Evolutionary conservation across 768 basidiomycete genomes (phyloP).

Genomic region (Rhodotorula babjevae): DNA sequence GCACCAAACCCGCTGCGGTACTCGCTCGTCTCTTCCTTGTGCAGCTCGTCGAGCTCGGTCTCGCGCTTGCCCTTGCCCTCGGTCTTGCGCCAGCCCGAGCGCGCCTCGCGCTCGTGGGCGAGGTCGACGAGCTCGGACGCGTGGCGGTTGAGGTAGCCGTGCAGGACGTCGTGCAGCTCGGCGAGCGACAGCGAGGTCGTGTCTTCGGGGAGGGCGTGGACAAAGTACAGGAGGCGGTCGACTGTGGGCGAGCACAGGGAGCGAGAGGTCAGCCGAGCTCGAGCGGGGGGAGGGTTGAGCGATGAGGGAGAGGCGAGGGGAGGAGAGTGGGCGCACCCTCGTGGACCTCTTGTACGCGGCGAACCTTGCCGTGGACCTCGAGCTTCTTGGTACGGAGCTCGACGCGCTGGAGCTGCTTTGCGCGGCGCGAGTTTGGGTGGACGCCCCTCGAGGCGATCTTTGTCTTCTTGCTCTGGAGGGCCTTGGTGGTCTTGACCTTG

Average conservation of each 20-base stretch:
- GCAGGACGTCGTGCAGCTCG: constrained; percentile 31
- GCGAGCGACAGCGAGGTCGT: constrained; percentile 27
- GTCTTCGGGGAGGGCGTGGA: constrained; percentile 28
- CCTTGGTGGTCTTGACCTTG: constrained; percentile 32
- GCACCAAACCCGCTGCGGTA: constrained; percentile 36
- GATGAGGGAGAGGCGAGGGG: background rate
- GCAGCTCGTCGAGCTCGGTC: constrained; percentile 29
- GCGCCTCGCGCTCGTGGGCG: constrained; percentile 19
- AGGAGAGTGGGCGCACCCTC: background rate
- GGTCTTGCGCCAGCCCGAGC: constrained; percentile 21
- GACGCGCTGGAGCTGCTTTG: constrained; percentile 39
- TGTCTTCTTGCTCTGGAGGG: constrained; percentile 34
- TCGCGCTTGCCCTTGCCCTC: constrained; percentile 39
- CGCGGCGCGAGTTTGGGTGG: constrained; percentile 40
- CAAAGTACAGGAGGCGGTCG: constrained; percentile 34
- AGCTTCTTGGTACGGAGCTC: constrained; percentile 34
- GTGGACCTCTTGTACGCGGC: constrained; percentile 20
- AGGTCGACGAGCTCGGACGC: constrained; percentile 26
- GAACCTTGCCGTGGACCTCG: constrained; percentile 18
- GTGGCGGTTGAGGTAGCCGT: constrained; percentile 35
- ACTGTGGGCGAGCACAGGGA: constrained; percentile 10
- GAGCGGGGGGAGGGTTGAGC: too few relatives aligned
- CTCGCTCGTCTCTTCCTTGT: constrained; percentile 17
- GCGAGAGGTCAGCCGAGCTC: background rate
- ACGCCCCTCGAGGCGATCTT: constrained; percentile 12